A percentile compares a stretch with the other conserved stretches of the same genome.
Evolutionary conservation across 2,329 filamentous ascomycete genomes (phyloP).

Genomic region (Colletotrichum destructivum): DNA sequence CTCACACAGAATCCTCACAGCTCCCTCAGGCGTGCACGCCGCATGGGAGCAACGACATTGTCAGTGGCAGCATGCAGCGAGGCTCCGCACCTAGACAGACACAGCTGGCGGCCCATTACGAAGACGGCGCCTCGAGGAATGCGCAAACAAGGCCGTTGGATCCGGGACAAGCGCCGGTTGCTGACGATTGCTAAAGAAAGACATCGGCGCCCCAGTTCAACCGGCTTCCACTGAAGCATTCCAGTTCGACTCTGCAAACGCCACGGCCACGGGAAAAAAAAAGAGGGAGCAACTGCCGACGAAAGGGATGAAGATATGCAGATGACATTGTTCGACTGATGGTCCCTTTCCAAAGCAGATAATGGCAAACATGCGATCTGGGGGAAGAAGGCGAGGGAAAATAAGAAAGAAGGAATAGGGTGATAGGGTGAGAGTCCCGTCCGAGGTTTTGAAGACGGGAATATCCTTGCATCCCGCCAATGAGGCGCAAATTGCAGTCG

Average conservation of each 20-base stretch:
- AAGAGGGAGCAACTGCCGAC: not conserved
- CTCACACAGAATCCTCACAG: conserved; percentile 11
- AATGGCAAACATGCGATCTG: not conserved
- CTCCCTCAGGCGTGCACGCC: not conserved
- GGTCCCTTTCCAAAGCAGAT: not conserved
- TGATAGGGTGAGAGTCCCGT: not conserved
- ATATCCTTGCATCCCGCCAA: conserved; percentile 19
- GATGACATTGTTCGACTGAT: conserved; percentile 8
- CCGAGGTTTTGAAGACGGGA: conserved; percentile 13
- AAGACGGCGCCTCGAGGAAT: conserved; percentile 22
- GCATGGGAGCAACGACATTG: not conserved
- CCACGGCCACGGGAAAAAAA: not conserved
- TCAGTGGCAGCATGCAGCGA: not conserved
- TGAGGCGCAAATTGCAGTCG: conserved; percentile 31
- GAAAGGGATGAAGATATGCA: conserved; percentile 7
- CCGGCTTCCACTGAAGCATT: conserved; percentile 7
- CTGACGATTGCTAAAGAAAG: conserved; percentile 41
- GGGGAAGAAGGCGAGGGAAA: not conserved
- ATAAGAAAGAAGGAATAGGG: too few species aligned
- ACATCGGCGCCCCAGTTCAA: conserved; percentile 6
- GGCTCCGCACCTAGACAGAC: not conserved
- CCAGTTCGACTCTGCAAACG: conserved; percentile 4
- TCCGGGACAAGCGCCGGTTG: conserved; percentile 27
- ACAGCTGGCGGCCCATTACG: conserved; percentile 13
- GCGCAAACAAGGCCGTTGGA: conserved; percentile 21